Evolutionary conservation across 352 stramenopile genomes (phyloP).

Genomic region (Phytopythium ostracodes): DNA sequence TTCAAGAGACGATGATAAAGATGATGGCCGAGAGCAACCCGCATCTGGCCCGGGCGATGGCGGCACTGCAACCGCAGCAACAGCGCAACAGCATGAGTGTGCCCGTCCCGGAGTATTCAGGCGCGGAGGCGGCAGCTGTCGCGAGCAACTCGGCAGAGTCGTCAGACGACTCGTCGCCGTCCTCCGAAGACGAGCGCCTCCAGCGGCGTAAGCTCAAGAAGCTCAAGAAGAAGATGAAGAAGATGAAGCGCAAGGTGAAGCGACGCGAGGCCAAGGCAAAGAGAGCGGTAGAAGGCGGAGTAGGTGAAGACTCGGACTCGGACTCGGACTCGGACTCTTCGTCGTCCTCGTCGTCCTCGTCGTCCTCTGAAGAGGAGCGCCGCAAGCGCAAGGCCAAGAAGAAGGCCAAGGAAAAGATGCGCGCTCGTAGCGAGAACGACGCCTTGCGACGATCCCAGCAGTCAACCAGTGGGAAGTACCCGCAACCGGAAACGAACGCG

Average conservation of each 20-base stretch:
- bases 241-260: conserved; percentile 18
- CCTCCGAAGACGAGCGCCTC: conserved; percentile 11
- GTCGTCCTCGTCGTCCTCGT: conserved; percentile 7
- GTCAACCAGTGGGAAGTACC: background rate
- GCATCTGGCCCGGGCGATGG: background rate
- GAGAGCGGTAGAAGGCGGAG: background rate
- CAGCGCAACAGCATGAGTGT: background rate
- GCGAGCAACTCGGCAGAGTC: conserved; percentile 8
- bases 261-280: conserved; percentile 5
- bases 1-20: conserved; percentile 2
- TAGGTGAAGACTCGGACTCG: conserved; percentile 9
- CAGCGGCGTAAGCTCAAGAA: conserved; percentile 18
- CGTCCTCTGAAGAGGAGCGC: conserved; percentile 20
- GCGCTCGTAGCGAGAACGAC: conserved; percentile 5
- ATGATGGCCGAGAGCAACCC: conserved; percentile 5
- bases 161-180: conserved; percentile 9
- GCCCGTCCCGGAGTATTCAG: background rate
- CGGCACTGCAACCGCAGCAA: background rate
- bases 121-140: background rate
- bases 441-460: background rate
- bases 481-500: background rate
- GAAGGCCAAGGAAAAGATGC: conserved; percentile 20
- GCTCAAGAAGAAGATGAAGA: conserved; percentile 24
- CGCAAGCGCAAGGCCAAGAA: conserved; percentile 27
- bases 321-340: conserved; percentile 10